Evolutionary conservation across 371 early-diverging fungal species (phyloP).

Genomic region (Mortierella sp.): DNA sequence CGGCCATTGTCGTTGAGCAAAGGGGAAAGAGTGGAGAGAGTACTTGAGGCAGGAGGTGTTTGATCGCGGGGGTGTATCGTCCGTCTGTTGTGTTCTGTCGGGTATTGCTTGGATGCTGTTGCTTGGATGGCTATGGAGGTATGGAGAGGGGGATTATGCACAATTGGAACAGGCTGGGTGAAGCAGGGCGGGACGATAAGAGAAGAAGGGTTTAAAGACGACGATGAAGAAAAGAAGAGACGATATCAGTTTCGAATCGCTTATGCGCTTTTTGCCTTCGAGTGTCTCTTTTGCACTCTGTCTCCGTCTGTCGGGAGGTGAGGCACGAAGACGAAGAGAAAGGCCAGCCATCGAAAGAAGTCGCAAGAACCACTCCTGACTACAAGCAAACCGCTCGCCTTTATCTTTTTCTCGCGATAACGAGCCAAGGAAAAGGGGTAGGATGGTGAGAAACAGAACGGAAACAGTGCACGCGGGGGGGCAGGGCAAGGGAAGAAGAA

Average conservation of each 20-base stretch:
- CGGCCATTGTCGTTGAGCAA: not conserved
- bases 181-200: not conserved
- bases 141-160: constrained; percentile 1
- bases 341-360: not conserved
- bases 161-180: not conserved
- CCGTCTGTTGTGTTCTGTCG: no score
- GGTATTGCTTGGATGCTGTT: not conserved
- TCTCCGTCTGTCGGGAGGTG: constrained; percentile 11
- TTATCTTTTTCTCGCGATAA: not conserved
- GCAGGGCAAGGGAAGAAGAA: not conserved
- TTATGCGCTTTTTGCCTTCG: not conserved
- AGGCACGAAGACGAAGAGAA: not conserved
- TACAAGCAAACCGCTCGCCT: not conserved
- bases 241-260: constrained; percentile 11
- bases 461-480: not conserved
- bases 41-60: constrained; percentile 10
- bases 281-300: not conserved
- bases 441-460: not conserved
- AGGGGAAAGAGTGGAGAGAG: not conserved
- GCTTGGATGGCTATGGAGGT: not conserved
- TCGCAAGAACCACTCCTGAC: not conserved
- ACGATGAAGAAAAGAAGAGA: not conserved
- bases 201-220: not conserved
- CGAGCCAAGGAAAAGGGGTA: not conserved
- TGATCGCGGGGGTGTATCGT: constrained; percentile 1